Evolutionary conservation across 2,329 filamentous ascomycete genomes (phyloP).

Genomic region (Sporothrix schenckii): DNA sequence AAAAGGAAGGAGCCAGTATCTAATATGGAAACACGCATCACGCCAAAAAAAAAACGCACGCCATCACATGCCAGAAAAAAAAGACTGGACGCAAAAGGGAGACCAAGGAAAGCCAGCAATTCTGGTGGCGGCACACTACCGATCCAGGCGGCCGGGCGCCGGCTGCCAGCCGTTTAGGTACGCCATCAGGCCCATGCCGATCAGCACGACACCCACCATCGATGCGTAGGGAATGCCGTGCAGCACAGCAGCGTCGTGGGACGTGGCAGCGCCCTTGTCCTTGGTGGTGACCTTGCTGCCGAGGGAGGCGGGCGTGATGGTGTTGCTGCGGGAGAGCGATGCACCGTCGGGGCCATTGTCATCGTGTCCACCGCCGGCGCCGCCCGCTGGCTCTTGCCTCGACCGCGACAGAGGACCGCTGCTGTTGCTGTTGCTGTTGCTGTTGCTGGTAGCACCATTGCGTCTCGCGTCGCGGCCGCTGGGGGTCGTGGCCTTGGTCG

Average conservation of each 20-base stretch:
- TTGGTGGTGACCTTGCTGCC: slow-evolving; percentile 39
- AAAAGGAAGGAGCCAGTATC: slow-evolving; percentile 12
- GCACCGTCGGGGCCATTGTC: slow-evolving; percentile 38
- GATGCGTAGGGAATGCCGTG: slow-evolving; percentile 74
- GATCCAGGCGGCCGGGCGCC: slow-evolving; percentile 45
- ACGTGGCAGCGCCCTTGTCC: slow-evolving; percentile 40
- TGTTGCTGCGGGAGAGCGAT: slow-evolving; percentile 54
- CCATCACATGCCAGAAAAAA: neutral
- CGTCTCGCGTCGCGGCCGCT: slow-evolving; percentile 5
- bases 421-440: neutral
- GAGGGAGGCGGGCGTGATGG: slow-evolving; percentile 49
- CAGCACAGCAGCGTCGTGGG: slow-evolving; percentile 52
- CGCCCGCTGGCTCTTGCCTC: neutral
- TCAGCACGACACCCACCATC: slow-evolving; percentile 77
- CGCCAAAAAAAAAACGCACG: neutral
- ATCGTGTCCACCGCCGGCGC: slow-evolving; percentile 41
- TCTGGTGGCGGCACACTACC: slow-evolving; percentile 33
- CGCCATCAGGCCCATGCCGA: slow-evolving; percentile 83
- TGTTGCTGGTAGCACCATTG: neutral
- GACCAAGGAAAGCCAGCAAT: neutral
- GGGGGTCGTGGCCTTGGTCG: neutral
- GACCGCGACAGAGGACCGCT: neutral
- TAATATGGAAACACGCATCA: slow-evolving; percentile 16
- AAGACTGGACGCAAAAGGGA: neutral
- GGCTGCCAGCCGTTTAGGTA: slow-evolving; percentile 82